Base-by-base conservation (phyloP, 352 stramenopile species). In the Phytopythium oedochilum region DNA sequence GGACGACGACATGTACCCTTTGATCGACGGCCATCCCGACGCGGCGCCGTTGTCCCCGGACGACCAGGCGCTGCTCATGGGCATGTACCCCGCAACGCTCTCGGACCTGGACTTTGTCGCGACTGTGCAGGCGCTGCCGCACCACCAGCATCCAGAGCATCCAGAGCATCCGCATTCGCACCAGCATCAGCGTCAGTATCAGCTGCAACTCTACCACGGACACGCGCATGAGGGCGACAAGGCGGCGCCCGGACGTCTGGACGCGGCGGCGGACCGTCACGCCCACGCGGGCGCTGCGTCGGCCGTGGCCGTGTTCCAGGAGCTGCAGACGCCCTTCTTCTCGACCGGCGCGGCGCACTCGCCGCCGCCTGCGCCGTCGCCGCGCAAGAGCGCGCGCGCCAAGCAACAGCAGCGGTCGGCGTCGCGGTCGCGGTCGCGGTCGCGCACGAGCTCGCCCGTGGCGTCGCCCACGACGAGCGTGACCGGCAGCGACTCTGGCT, bases 81-180 rank as follows among this genome's bases (percentile, higher is more conserved):
- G 78, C 53, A 71, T 81, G 29, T 86, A 86, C 64, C 71, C 73
- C 0, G 53, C 73, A 46, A 73, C 75, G 52, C 67, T 88, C 46
- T 68, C 70, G 25, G 78, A 88, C 61, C 70, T 88, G 53, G 78
- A 88, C 71, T 85, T 88, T 36, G 65, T 68, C 32, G 61, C 78
- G 3, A 83, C 78, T 5, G 69, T 88, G 34, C 70, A 82, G 36
- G 73, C 70, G 34, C 65, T 78, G 28, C 70, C 72, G 23, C 60
- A 65, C 36, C 70, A 68, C 25, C 55, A 71, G 26, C 55, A 53
- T 20, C 53, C 65, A 12, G 32, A n/a, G n/a, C n/a, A n/a, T n/a
- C n/a, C n/a, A n/a, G n/a, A n/a, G n/a, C n/a, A n/a, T n/a, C n/a
- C n/a, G 7, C 61, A 71, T 8, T 57, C 64, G 11, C 64, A 51